These are phyloP conservation scores for Calonectria pauciramosa DNA, from an alignment of 2,329 filamentous ascomycete species.

Conservation along the genomic window DNA sequence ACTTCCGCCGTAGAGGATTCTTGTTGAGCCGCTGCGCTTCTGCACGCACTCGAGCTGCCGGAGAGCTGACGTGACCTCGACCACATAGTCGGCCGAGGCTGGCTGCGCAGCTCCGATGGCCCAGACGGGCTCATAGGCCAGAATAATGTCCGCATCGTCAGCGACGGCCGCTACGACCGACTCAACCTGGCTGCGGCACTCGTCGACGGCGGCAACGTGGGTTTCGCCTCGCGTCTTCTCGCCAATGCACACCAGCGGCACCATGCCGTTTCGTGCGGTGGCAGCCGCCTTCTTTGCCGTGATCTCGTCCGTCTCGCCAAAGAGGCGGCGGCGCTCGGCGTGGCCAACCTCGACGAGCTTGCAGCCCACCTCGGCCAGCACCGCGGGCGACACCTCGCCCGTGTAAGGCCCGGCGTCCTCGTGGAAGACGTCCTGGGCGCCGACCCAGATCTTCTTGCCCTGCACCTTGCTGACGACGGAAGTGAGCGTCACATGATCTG, in stretches of 20 bases:
- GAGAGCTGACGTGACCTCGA: constrained; percentile 76
- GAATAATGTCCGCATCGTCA: constrained; percentile 75
- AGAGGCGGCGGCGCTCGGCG: constrained; percentile 80
- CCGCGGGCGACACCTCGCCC: constrained; percentile 80
- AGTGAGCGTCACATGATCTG: constrained; percentile 80
- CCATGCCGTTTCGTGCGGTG: constrained; percentile 76
- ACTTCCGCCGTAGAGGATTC: constrained; percentile 86
- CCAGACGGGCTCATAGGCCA: constrained; percentile 93
- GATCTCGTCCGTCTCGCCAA: constrained; percentile 79
- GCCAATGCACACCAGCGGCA: constrained; percentile 85
- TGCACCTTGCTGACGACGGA: constrained; percentile 63
- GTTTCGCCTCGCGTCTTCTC: constrained; percentile 71
- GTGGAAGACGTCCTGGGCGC: constrained; percentile 82
- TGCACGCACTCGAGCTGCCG: constrained; percentile 66
- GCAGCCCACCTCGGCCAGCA: constrained; percentile 77
- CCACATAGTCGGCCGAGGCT: constrained; percentile 79
- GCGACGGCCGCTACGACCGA: constrained; percentile 73
- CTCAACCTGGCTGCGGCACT: constrained; percentile 76
- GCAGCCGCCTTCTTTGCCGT: constrained; percentile 79
- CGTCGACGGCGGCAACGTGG: constrained; percentile 69
- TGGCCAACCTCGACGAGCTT: constrained; percentile 84
- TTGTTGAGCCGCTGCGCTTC: constrained; percentile 67
- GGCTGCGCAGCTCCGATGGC: constrained; percentile 84
- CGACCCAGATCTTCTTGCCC: constrained; percentile 64
- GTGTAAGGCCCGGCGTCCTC: constrained; percentile 81